A percentile compares a stretch with the other conserved stretches of the same genome.
Conservation (phyloP, 192 early-diverging fungal genomes). For the Allomyces macrogynus region DNA sequence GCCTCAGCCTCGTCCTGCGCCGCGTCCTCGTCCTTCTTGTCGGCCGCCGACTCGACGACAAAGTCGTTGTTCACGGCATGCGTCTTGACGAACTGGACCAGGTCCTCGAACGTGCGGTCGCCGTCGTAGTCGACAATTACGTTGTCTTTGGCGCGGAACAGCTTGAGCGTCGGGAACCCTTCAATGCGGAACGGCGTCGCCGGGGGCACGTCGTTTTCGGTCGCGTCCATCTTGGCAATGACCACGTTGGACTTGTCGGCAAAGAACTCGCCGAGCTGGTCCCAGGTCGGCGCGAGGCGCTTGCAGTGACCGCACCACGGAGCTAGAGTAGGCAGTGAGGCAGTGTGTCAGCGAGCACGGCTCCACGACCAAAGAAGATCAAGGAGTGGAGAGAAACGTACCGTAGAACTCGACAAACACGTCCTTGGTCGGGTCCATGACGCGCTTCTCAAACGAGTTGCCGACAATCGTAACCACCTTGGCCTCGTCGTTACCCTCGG, state of each 20-base stretch:
- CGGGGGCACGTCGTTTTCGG: conserved; percentile 77
- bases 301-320: conserved; percentile 78
- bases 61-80: conserved; percentile 18
- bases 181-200: conserved; percentile 41
- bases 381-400: not conserved
- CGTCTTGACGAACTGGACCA: conserved; percentile 58
- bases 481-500: not conserved
- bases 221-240: conserved; percentile 90
- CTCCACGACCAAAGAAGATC: too few relatives aligned
- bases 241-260: conserved; percentile 20
- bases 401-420: conserved; percentile 85
- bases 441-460: not conserved
- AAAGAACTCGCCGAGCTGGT: not conserved
- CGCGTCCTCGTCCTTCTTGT: not conserved
- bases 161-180: conserved; percentile 89
- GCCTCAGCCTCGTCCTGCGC: not conserved
- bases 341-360: too few relatives aligned
- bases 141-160: conserved; percentile 67
- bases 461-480: conserved; percentile 1
- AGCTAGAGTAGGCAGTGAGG: conserved; percentile 10
- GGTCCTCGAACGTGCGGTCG: conserved; percentile 53
- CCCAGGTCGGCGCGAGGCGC: conserved; percentile 17
- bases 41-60: not conserved
- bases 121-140: conserved; percentile 58
- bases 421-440: conserved; percentile 50